Conservation (phyloP, 164 flowering plant species). For the Umbellularia californica region DNA sequence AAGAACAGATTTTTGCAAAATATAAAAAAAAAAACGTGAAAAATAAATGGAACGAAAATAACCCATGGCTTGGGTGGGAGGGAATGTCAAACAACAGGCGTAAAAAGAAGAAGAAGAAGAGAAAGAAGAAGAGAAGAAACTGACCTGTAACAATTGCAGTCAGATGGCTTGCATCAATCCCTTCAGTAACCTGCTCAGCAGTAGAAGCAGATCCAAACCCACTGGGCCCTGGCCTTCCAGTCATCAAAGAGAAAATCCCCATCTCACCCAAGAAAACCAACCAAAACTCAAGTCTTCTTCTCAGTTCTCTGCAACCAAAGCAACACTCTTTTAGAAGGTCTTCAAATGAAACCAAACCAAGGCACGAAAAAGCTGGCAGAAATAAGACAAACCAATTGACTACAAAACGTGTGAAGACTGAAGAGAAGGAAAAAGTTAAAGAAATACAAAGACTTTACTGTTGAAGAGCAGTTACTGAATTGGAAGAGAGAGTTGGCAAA, state of each 20-base stretch:
- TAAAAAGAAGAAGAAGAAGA: too few relatives aligned
- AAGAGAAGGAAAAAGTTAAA: neutral
- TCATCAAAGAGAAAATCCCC: slow-evolving; percentile 48
- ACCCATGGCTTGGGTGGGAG: too few relatives aligned
- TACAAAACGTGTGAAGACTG: too few relatives aligned
- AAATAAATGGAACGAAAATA: neutral
- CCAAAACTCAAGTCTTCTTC: neutral
- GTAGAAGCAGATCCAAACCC: slow-evolving; percentile 92
- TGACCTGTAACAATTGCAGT: slow-evolving; percentile 79
- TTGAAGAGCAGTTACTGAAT: neutral
- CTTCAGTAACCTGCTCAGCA: slow-evolving; percentile 73
- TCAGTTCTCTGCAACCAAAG: neutral
- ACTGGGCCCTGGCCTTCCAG: slow-evolving; percentile 67
- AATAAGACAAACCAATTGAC: neutral
- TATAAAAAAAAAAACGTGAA: too few relatives aligned
- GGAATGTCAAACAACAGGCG: too few relatives aligned
- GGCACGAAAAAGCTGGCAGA: neutral
- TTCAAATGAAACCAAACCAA: neutral
- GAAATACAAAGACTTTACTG: too few relatives aligned
- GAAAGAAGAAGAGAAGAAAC: neutral
- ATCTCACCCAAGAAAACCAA: neutral
- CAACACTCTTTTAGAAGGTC: neutral
- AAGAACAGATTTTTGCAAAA: neutral
- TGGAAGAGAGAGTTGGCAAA: neutral
- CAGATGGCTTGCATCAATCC: slow-evolving; percentile 58